phyloP scores from a whole-genome alignment of 208 protist genomes.

The Trypanosoma caninum region DNA sequence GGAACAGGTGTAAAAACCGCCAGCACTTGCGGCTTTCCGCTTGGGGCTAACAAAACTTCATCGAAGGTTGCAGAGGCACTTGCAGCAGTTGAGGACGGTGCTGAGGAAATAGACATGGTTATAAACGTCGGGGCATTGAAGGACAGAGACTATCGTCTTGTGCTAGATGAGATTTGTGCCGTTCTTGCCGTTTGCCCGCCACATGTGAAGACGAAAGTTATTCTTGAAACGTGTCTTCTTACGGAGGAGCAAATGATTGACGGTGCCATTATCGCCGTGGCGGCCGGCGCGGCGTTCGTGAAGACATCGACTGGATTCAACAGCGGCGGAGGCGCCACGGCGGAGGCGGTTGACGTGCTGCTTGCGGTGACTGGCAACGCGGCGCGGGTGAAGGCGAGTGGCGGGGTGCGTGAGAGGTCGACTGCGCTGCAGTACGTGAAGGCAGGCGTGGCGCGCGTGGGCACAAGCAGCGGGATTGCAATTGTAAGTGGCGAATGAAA shows the following conservation, averaged over 20 bases:
- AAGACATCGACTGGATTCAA: constrained; percentile 96
- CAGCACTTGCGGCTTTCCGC: constrained; percentile 89
- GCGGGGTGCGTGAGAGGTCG: constrained; percentile 80
- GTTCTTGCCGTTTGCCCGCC: constrained; percentile 47
- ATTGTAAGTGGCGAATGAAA: constrained; percentile 35
- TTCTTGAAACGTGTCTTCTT: constrained; percentile 93
- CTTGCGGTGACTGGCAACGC: constrained; percentile 80
- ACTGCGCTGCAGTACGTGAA: constrained; percentile 80
- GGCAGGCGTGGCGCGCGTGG: constrained; percentile 86
- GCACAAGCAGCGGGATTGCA: constrained; percentile 84
- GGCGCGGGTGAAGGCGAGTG: constrained; percentile 86
- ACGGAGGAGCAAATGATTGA: constrained; percentile 91
- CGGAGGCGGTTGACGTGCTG: constrained; percentile 90
- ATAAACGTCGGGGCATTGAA: constrained; percentile 90
- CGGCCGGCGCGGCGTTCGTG: constrained; percentile 90
- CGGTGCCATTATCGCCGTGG: constrained; percentile 71
- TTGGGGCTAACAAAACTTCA: constrained; percentile 78
- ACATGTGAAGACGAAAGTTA: constrained; percentile 79
- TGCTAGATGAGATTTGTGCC: constrained; percentile 85
- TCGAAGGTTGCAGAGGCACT: constrained; percentile 86
- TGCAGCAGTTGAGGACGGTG: constrained; percentile 66
- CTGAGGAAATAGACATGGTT: constrained; percentile 94
- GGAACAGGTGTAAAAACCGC: constrained; percentile 55
- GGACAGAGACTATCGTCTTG: constrained; percentile 74
- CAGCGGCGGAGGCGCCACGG: constrained; percentile 75